Percentiles rank a stretch among this genome's conserved stretches.
Evolutionary conservation across 306 rosid genomes (phyloP).

Genomic region (Trifolium dubium): DNA sequence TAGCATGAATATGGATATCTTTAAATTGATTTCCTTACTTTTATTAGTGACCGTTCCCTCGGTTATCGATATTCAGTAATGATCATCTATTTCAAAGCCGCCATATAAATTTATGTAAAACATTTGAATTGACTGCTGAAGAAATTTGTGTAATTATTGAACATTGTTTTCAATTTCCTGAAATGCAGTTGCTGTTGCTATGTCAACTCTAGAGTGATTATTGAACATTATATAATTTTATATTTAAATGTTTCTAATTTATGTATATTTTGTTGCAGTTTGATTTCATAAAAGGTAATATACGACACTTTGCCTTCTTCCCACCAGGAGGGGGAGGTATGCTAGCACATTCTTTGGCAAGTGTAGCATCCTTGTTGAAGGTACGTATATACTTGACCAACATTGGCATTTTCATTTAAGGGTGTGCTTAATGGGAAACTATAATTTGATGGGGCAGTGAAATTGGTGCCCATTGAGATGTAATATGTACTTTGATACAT

Average conservation of each 20-base stretch:
- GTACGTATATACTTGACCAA: conserved; percentile 49
- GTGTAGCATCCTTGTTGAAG: conserved; percentile 85
- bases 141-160: conserved; percentile 31
- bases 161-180: conserved; percentile 8
- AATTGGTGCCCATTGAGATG: conserved; percentile 12
- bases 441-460: conserved; percentile 22
- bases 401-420: conserved; percentile 25
- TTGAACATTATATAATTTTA: conserved; percentile 13
- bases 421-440: conserved; percentile 31
- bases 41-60: conserved; percentile 25
- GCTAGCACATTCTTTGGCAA: conserved; percentile 79
- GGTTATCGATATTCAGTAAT: conserved; percentile 12
- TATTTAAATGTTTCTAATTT: conserved; percentile 40
- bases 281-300: conserved; percentile 70
- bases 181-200: conserved; percentile 29
- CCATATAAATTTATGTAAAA: conserved; percentile 21
- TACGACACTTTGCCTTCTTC: conserved; percentile 75
- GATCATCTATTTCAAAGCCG: conserved; percentile 32
- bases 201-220: background rate
- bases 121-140: conserved; percentile 20
- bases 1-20: conserved; percentile 12
- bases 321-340: conserved; percentile 90
- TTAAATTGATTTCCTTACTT: conserved; percentile 23
- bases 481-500: background rate
- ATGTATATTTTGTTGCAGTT: conserved; percentile 63